Base-by-base conservation (phyloP, 805 yeast genomes). In the Torulaspora gathmanii region DNA sequence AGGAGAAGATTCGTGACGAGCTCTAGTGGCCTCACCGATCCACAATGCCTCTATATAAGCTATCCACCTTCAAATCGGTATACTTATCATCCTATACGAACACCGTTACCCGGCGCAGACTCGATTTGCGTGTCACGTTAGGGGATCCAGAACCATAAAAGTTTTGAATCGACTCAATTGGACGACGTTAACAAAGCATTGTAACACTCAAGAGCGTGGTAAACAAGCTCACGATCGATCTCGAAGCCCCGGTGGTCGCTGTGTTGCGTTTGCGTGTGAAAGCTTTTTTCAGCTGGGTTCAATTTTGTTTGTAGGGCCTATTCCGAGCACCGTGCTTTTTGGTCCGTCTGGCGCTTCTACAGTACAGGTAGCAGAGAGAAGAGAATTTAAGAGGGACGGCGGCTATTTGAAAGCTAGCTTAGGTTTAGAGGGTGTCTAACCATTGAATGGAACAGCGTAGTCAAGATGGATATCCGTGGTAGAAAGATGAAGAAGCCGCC, bases 401-500 rank as follows among this genome's bases (percentile, higher is more conserved):
- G 37, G 30, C 29, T 25, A 23, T 23, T 37, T 17, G 15, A 16
- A 37, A 13, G 40, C 16, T 27, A 9, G 9, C 6, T 11, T 11
- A 12, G 40, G 11, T 12, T 9, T 7, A 17, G 33, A n/a, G 23
- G 15, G 6, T 15, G 15, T n/a, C 8, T 7, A 10, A 22, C 25
- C 25, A 10, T 22, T 22, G 25, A 7, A 22, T 22, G 25, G 25
- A 5, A 22, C 25, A 5, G 25, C 23, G 23, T 5, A 6, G 23
- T 25, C 36, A 23, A 28, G 43, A 50, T 51, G 47, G 56, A 53
- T 46, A 53, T 51, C 23, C 49, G 53, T 27, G 56, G 56, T 17
- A 48, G 56, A 33, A 49, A 50, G 31, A 49, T 51, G 50, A 54
- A 52, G 40, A 56, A 53, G 38, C 57, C 57, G 19, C 65, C 65